phyloP scores from a whole-genome alignment of 2,329 filamentous ascomycete genomes.

The Stemphylium beticola region DNA sequence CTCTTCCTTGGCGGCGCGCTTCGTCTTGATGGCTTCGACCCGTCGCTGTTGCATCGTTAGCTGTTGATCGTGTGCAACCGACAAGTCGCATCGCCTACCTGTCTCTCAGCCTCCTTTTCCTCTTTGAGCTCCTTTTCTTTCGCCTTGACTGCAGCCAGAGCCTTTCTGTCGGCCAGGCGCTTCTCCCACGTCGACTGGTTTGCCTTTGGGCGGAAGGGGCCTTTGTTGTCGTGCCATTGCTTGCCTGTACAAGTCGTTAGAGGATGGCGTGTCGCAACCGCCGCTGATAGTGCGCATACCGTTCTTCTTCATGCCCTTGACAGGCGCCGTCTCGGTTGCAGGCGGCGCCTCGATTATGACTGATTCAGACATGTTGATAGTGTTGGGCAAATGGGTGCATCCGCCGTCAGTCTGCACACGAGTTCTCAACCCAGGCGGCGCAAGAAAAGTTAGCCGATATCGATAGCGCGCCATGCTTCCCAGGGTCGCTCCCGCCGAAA shows the following conservation, averaged over 20 bases:
- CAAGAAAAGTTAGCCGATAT: slow-evolving; percentile 37
- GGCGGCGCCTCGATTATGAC: slow-evolving; percentile 51
- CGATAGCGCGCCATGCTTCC: slow-evolving; percentile 18
- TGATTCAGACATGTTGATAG: slow-evolving; percentile 37
- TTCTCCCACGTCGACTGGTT: slow-evolving; percentile 81
- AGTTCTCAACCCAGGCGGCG: slow-evolving; percentile 23
- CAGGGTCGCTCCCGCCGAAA: slow-evolving; percentile 9
- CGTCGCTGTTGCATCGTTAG: slow-evolving; percentile 62
- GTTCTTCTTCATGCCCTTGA: slow-evolving; percentile 77
- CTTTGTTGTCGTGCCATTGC: slow-evolving; percentile 87
- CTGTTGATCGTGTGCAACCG: background rate
- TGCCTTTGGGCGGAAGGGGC: slow-evolving; percentile 80
- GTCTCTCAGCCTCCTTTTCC: slow-evolving; percentile 87
- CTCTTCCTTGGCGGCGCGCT: slow-evolving; percentile 87
- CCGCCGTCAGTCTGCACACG: slow-evolving; percentile 11
- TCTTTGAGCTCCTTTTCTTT: slow-evolving; percentile 93
- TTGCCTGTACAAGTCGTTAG: slow-evolving; percentile 68
- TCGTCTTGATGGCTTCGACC: slow-evolving; percentile 82
- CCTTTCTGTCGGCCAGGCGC: slow-evolving; percentile 72
- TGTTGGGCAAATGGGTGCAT: slow-evolving; percentile 15
- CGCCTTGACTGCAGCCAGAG: slow-evolving; percentile 79
- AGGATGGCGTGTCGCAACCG: slow-evolving; percentile 6
- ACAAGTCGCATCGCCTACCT: slow-evolving; percentile 62
- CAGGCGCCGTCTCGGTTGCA: slow-evolving; percentile 44
- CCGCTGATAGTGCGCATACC: slow-evolving; percentile 58